Percentiles rank a stretch among this genome's conserved stretches.
Conservation (phyloP, 345 rosid genomes). For the Citrus hindsii region DNA sequence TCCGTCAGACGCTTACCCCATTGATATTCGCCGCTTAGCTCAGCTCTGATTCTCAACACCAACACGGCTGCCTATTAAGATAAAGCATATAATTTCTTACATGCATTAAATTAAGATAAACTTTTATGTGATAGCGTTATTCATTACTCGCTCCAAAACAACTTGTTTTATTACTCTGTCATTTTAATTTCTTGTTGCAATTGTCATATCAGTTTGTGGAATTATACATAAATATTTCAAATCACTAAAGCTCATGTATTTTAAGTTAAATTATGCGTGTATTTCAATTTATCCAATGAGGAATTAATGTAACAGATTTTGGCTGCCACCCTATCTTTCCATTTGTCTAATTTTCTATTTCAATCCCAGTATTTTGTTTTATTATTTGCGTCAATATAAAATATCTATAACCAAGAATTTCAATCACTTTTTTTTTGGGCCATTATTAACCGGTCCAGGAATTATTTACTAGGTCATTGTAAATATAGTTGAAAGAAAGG, state of each 20-base stretch:
- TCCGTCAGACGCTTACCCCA: constrained; percentile 53
- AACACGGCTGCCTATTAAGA: neutral
- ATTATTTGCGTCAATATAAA: too few relatives aligned
- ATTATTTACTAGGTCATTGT: too few relatives aligned
- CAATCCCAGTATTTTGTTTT: too few relatives aligned
- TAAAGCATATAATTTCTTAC: neutral
- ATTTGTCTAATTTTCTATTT: neutral
- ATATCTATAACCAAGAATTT: too few relatives aligned
- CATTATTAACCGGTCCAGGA: too few relatives aligned
- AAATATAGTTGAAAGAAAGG: too few relatives aligned
- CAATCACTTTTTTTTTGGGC: too few relatives aligned
- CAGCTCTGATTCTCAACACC: constrained; percentile 29
- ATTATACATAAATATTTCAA: too few relatives aligned
- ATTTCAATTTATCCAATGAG: neutral
- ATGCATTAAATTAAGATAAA: too few relatives aligned
- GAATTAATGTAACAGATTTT: neutral
- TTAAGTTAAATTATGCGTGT: neutral
- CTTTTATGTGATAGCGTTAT: too few relatives aligned
- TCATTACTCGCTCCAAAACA: too few relatives aligned
- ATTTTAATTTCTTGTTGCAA: neutral
- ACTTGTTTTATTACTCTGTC: neutral
- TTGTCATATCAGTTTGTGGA: neutral
- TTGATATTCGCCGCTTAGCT: constrained; percentile 51
- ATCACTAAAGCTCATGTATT: neutral
- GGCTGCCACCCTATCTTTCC: neutral